phyloP scores from a whole-genome alignment of 1,284 basidiomycete species.

The Cryptococcus jaspeensis region DNA sequence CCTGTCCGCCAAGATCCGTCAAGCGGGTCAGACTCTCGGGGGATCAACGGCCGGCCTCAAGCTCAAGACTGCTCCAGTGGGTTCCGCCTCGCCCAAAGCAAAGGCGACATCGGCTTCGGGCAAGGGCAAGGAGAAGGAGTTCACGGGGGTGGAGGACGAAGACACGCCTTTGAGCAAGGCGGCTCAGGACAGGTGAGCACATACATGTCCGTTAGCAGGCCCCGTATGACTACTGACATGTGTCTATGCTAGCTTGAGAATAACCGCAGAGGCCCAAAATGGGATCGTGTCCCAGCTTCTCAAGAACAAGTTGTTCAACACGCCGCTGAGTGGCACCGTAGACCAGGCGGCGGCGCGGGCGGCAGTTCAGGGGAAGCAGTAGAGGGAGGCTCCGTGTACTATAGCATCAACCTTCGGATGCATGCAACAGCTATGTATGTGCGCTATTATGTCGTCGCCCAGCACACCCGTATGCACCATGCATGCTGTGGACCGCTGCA shows the following conservation, averaged over 20 bases:
- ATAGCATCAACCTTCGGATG: too few species aligned
- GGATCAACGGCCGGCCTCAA: slow-evolving; percentile 22
- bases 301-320: slow-evolving; percentile 62
- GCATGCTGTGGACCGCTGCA: too few species aligned
- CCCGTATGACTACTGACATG: not conserved
- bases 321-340: slow-evolving; percentile 24
- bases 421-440: too few species aligned
- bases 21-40: slow-evolving; percentile 29
- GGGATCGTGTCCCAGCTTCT: slow-evolving; percentile 84
- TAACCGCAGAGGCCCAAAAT: slow-evolving; percentile 84
- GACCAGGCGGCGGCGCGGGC: slow-evolving; percentile 17
- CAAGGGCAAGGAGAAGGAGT: slow-evolving; percentile 52
- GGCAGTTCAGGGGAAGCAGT: slow-evolving; percentile 21
- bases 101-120: slow-evolving; percentile 34
- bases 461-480: too few species aligned
- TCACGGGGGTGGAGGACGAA: slow-evolving; percentile 39
- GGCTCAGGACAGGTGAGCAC: slow-evolving; percentile 72
- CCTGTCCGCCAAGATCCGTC: slow-evolving; percentile 75
- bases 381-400: too few species aligned
- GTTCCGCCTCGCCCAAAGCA: slow-evolving; percentile 24
- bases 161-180: slow-evolving; percentile 66
- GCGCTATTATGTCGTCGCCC: too few species aligned
- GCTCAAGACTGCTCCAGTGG: slow-evolving; percentile 11
- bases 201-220: not conserved
- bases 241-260: slow-evolving; percentile 64